Percentiles rank a stretch among this genome's conserved stretches.
phyloP scores from a whole-genome alignment of 2,329 filamentous ascomycete species.

The Hawksworthiomyces lignivorus region DNA sequence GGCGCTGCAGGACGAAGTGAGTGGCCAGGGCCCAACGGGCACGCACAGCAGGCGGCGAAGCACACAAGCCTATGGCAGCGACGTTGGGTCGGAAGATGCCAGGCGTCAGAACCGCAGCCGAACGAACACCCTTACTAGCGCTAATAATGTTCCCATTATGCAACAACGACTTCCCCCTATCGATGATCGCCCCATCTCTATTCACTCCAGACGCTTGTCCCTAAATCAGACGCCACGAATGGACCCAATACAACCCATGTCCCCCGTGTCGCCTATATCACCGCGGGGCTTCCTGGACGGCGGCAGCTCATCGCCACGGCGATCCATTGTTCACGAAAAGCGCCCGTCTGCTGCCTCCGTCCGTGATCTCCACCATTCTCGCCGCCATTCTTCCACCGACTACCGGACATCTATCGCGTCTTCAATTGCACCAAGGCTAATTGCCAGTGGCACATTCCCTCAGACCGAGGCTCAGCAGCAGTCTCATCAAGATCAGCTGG shows the following conservation, averaged over 20 bases:
- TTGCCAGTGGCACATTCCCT: constrained; percentile 35
- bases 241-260: constrained; percentile 32
- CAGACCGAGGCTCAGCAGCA: constrained; percentile 23
- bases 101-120: constrained; percentile 44
- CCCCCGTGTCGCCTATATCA: constrained; percentile 27
- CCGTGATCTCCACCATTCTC: constrained; percentile 72
- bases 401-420: constrained; percentile 39
- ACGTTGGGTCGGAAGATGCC: constrained; percentile 48
- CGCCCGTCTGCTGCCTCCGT: constrained; percentile 75
- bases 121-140: constrained; percentile 49
- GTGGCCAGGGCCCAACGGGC: constrained; percentile 36
- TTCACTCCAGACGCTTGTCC: constrained; percentile 42
- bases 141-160: constrained; percentile 41
- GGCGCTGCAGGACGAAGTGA: constrained; percentile 78
- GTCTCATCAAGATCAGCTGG: background rate
- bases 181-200: constrained; percentile 38
- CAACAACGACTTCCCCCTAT: constrained; percentile 33
- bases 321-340: constrained; percentile 35
- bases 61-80: constrained; percentile 51
- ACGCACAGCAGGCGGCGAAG: constrained; percentile 32
- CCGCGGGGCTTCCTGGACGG: constrained; percentile 24
- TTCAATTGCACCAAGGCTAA: constrained; percentile 33
- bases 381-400: constrained; percentile 82
- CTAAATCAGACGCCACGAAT: constrained; percentile 42
- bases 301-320: constrained; percentile 25